A percentile compares a stretch with the other conserved stretches of the same genome.
phyloP scores from a whole-genome alignment of 257 asterid genomes.

The Cordia subcordata region DNA sequence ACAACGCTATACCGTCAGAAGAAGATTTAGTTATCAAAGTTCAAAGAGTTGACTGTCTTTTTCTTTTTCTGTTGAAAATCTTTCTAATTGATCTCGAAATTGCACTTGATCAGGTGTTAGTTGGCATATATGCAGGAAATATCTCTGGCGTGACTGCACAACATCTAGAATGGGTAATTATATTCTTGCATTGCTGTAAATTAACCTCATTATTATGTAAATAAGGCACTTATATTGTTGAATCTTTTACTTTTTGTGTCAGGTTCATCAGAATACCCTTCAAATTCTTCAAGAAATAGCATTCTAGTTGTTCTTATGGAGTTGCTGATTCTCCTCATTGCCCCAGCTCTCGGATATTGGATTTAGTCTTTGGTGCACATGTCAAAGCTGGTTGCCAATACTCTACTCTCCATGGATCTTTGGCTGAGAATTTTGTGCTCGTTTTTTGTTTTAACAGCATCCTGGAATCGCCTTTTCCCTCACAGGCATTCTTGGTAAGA shows the following conservation, averaged over 20 bases:
- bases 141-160: constrained; percentile 84
- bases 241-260: constrained; percentile 25
- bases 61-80: background rate
- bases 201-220: background rate
- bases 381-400: background rate
- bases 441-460: background rate
- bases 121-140: constrained; percentile 81
- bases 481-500: background rate
- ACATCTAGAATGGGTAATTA: constrained; percentile 86
- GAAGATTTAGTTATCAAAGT: background rate
- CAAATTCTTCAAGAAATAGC: constrained; percentile 96
- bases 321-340: background rate
- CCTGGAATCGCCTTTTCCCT: background rate
- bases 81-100: constrained; percentile 18
- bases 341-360: constrained; percentile 17
- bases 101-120: constrained; percentile 63
- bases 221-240: background rate
- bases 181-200: constrained; percentile 1
- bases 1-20: background rate
- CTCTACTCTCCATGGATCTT: background rate
- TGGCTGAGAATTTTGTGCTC: background rate
- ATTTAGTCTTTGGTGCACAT: constrained; percentile 6
- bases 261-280: constrained; percentile 96
- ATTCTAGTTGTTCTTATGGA: constrained; percentile 36
- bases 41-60: too few species aligned